phyloP scores from a whole-genome alignment of 1,139 yeast genomes.

The Hyphopichia pseudoburtonii region DNA sequence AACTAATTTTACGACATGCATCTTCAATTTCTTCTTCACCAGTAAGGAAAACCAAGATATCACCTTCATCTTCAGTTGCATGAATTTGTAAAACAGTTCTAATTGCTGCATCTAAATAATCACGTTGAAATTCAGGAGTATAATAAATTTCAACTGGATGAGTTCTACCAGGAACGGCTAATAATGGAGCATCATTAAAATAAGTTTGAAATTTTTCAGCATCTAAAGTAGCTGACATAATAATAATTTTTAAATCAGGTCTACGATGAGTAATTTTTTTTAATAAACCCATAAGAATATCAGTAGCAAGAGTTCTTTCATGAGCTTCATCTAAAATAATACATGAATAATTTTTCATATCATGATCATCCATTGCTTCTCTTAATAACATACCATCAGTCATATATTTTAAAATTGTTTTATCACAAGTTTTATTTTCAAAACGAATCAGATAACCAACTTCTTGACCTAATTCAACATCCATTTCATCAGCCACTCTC shows the following conservation, averaged over 20 bases:
- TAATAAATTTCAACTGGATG: conserved; percentile 96
- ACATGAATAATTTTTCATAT: conserved; percentile 76
- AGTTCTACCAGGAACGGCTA: conserved; percentile 98
- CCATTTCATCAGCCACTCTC: conserved; percentile 96
- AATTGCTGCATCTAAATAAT: conserved; percentile 91
- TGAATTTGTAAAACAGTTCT: conserved; percentile 94
- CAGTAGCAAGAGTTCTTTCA: conserved; percentile 95
- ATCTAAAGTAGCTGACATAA: conserved; percentile 97
- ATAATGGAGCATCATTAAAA: conserved; percentile 86
- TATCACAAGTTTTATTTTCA: conserved; percentile 80
- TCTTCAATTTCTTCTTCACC: conserved; percentile 99
- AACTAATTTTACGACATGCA: conserved; percentile 82
- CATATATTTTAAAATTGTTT: conserved; percentile 90
- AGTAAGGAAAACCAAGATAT: conserved; percentile 81
- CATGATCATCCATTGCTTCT: conserved; percentile 97
- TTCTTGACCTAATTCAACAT: conserved; percentile 83
- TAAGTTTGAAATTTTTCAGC: conserved; percentile 93
- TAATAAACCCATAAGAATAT: conserved; percentile 91
- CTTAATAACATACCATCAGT: conserved; percentile 98
- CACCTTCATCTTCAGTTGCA: conserved; percentile 95
- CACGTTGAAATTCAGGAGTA: conserved; percentile 95
- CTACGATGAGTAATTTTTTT: conserved; percentile 79
- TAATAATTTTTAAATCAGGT: conserved; percentile 84
- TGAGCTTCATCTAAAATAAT: conserved; percentile 97
- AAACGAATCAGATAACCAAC: conserved; percentile 94